These are phyloP conservation scores for Trypanosoma grayi DNA, from an alignment of 208 protist genomes.

Conservation along the genomic window DNA sequence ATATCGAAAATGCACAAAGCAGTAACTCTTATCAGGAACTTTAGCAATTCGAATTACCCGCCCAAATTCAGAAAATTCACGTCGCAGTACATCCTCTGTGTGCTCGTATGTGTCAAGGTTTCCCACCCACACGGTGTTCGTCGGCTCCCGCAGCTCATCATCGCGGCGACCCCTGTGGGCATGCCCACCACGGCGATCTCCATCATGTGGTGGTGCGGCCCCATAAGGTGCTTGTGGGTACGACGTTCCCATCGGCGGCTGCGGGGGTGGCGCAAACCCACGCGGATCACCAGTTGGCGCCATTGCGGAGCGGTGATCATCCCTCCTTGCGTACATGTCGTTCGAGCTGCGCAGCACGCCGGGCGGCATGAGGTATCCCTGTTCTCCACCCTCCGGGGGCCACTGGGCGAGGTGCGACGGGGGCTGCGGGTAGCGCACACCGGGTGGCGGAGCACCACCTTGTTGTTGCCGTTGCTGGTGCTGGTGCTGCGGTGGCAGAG, in stretches of 20 bases:
- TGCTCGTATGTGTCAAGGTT: conserved; percentile 62
- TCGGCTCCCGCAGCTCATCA: conserved; percentile 58
- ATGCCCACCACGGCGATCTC: conserved; percentile 20
- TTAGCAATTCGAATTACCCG: conserved; percentile 76
- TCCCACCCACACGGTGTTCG: conserved; percentile 89
- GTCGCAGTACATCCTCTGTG: conserved; percentile 45
- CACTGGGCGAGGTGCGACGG: background rate
- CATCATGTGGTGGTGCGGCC: background rate
- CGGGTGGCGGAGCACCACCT: background rate
- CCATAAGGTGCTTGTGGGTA: conserved; percentile 16
- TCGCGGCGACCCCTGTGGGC: conserved; percentile 18
- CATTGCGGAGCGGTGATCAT: conserved; percentile 10
- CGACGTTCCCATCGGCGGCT: background rate
- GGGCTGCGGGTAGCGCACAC: conserved; percentile 11
- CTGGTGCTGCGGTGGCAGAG: background rate
- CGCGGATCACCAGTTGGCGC: conserved; percentile 1
- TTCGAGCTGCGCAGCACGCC: conserved; percentile 7
- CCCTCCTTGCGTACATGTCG: conserved; percentile 8
- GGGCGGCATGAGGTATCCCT: conserved; percentile 5
- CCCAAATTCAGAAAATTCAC: conserved; percentile 70
- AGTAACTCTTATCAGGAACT: conserved; percentile 69
- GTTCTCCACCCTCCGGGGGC: background rate
- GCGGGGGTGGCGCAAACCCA: background rate
- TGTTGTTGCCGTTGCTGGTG: conserved; percentile 10
- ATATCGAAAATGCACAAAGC: conserved; percentile 83